phyloP scores from a whole-genome alignment of 2,329 filamentous ascomycete genomes.

The Penicillium corylophilum region DNA sequence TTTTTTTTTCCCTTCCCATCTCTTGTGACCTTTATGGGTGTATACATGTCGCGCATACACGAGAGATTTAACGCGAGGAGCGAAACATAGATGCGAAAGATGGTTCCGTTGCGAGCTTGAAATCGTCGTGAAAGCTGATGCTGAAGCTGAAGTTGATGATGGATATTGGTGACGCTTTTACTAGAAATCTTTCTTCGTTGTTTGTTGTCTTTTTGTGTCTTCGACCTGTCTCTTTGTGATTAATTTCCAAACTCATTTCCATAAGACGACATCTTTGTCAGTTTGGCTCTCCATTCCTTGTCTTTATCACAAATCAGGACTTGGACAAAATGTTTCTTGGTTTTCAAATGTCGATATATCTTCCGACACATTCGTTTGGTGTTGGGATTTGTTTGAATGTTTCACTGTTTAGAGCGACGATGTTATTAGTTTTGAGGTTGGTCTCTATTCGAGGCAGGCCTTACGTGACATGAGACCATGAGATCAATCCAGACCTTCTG shows the following conservation, averaged over 20 bases:
- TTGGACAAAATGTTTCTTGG: neutral
- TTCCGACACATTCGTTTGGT: neutral
- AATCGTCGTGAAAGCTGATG: too few species aligned
- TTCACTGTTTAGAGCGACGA: slow-evolving; percentile 2
- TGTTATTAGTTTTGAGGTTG: neutral
- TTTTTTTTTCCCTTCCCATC: slow-evolving; percentile 1
- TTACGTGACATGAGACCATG: slow-evolving; percentile 1
- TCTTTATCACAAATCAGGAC: neutral
- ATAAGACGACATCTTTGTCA: neutral
- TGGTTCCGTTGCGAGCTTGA: neutral
- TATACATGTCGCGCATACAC: slow-evolving; percentile 14
- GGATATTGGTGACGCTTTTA: neutral
- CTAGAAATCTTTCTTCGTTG: neutral
- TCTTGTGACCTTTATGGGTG: slow-evolving; percentile 1
- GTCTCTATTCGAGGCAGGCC: neutral
- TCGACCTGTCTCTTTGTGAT: neutral
- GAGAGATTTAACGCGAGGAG: slow-evolving; percentile 10
- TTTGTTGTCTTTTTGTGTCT: neutral
- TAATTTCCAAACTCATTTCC: neutral
- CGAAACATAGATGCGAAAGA: slow-evolving; percentile 14
- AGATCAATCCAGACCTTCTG: neutral
- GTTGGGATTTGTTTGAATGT: neutral
- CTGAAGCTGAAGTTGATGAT: neutral
- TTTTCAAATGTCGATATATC: too few species aligned
- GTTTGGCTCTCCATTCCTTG: neutral